Conservation (phyloP, 257 asterid genomes). For the Capsicum rhomboideum region DNA sequence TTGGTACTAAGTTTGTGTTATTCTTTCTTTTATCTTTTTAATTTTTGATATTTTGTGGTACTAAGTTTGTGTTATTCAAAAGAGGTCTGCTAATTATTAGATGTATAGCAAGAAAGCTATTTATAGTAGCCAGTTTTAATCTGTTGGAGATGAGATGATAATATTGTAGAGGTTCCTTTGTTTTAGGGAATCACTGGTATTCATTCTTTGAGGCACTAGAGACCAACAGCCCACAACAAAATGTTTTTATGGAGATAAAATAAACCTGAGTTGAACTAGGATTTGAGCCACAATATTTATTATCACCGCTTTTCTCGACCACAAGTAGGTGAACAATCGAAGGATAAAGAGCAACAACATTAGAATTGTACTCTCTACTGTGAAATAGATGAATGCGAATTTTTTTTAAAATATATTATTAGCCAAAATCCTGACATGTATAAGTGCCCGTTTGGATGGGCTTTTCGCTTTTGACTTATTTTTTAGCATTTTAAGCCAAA, state of each 20-base stretch:
- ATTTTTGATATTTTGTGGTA: background rate
- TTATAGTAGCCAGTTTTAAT: background rate
- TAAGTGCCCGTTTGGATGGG: too few species aligned
- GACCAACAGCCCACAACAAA: background rate
- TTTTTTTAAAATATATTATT: too few species aligned
- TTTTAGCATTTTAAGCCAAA: too few species aligned
- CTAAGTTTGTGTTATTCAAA: background rate
- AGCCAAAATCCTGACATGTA: too few species aligned
- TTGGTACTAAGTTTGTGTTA: background rate
- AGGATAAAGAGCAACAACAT: too few species aligned
- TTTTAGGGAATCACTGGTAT: slow-evolving; percentile 16
- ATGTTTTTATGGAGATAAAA: background rate
- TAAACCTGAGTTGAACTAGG: background rate
- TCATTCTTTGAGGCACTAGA: background rate
- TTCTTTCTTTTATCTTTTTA: background rate
- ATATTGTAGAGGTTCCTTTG: slow-evolving; percentile 11
- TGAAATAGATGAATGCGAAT: too few species aligned
- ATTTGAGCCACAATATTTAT: background rate
- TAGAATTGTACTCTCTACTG: too few species aligned
- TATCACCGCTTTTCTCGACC: too few species aligned
- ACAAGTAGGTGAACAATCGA: too few species aligned
- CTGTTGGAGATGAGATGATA: background rate
- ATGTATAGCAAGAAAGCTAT: background rate
- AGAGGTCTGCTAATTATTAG: background rate
- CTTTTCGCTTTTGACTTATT: too few species aligned